phyloP scores from a whole-genome alignment of 371 early-diverging fungal genomes.

The Fennellomyces sp. region DNA sequence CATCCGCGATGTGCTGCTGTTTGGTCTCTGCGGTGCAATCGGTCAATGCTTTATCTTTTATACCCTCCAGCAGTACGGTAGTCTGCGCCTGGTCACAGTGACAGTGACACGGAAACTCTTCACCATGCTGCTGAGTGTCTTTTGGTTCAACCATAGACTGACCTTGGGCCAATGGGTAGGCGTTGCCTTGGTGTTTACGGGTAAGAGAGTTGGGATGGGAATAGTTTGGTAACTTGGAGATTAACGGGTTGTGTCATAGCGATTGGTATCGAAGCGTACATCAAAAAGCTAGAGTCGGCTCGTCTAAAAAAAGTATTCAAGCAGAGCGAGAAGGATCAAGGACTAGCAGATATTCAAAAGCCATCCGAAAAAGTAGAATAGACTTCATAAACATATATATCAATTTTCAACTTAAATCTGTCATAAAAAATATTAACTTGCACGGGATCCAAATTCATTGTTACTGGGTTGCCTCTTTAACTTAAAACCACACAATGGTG shows the following conservation, averaged over 20 bases:
- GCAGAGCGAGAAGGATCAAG: slow-evolving; percentile 1
- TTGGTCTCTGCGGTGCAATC: slow-evolving; percentile 89
- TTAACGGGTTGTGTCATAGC: slow-evolving; percentile 14
- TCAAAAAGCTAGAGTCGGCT: slow-evolving; percentile 8
- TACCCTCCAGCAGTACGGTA: slow-evolving; percentile 91
- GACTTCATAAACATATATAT: background rate
- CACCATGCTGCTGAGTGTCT: slow-evolving; percentile 89
- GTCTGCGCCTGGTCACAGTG: slow-evolving; percentile 89
- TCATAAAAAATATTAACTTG: no score
- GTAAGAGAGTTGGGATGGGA: slow-evolving; percentile 16
- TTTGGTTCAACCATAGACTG: slow-evolving; percentile 85
- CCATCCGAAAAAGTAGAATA: slow-evolving; percentile 6
- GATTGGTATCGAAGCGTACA: slow-evolving; percentile 76
- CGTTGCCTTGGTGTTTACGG: slow-evolving; percentile 86
- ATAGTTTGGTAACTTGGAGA: background rate
- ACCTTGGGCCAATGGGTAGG: slow-evolving; percentile 86
- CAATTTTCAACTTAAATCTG: no score
- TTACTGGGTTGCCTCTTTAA: no score
- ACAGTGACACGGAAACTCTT: slow-evolving; percentile 98
- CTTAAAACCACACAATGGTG: no score
- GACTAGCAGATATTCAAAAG: slow-evolving; percentile 1
- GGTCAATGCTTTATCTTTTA: slow-evolving; percentile 99
- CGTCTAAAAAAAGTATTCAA: slow-evolving; percentile 8
- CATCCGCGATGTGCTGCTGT: slow-evolving; percentile 81
- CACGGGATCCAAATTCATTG: no score